Evolutionary conservation across 352 stramenopile genomes (phyloP).

Genomic region (Globisporangium yorkense): DNA sequence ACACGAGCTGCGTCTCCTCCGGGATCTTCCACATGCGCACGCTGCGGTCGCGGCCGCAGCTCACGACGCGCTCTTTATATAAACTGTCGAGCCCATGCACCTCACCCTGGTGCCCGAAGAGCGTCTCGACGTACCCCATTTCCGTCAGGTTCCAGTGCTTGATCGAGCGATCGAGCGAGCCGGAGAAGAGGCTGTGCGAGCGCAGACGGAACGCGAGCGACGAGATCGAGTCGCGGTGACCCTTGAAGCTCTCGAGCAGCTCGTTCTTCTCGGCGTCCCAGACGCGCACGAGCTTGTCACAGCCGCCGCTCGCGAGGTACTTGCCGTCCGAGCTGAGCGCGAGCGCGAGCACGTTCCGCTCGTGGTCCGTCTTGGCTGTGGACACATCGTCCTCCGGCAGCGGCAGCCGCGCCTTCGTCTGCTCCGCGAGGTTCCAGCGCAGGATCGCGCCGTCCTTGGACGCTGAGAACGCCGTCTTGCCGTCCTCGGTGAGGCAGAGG

Average conservation of each 20-base stretch:
- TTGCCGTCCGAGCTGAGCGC: conserved; percentile 89
- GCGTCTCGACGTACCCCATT: conserved; percentile 94
- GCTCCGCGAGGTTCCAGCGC: conserved; percentile 81
- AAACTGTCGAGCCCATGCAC: conserved; percentile 89
- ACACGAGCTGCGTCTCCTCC: conserved; percentile 93
- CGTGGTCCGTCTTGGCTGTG: conserved; percentile 65
- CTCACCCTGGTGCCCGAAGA: conserved; percentile 91
- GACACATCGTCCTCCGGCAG: conserved; percentile 60
- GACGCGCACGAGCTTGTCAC: conserved; percentile 90
- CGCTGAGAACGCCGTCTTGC: conserved; percentile 86
- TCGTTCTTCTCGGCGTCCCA: conserved; percentile 76
- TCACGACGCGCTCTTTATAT: conserved; percentile 89
- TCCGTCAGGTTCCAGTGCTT: conserved; percentile 96
- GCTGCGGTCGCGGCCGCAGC: conserved; percentile 87
- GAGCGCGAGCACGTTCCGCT: conserved; percentile 79
- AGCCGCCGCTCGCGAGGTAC: conserved; percentile 87
- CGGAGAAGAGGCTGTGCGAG: conserved; percentile 89
- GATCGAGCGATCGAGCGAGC: conserved; percentile 89
- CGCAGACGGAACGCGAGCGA: conserved; percentile 83
- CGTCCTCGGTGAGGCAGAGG: conserved; percentile 85
- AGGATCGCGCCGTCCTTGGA: conserved; percentile 92
- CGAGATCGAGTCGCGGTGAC: conserved; percentile 88
- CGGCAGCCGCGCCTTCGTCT: conserved; percentile 65
- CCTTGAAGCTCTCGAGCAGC: conserved; percentile 85
- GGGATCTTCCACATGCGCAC: conserved; percentile 95